Evolutionary conservation across 2,329 filamentous ascomycete species (phyloP), one percentile per base, ranked within the genome.

Genomic region (Lasiodiplodia gonubiensis): DNA sequence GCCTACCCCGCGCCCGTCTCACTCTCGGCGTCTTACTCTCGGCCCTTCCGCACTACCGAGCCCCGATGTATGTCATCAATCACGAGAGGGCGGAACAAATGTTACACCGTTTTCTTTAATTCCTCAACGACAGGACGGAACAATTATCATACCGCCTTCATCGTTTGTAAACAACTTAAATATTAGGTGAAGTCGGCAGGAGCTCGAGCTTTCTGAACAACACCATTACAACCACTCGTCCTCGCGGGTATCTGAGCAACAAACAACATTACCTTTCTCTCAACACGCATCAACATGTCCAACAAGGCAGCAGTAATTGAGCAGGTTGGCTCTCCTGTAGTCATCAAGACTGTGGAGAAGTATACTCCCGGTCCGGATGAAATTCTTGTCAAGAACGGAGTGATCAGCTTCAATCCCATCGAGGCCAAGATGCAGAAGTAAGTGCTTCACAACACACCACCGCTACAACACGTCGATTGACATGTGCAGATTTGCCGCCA

Each of bases 351-450:
- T 6, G 51, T 54, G 51, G 51, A 54, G 35, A 54, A 35, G 18
- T 54, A 54, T 21, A 23, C n/a, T 10, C 70, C 70, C 4, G 64
- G 61, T 21, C 54, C 64, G 14, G 59, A 67, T 27, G 69, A 71
- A 49, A 49, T 71, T 4, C 68, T 77, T 16, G 69, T 77, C 59
- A 74, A 76, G 63, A 71, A 72, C 52, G 68, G 68, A 25, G 70
- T 71, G 37, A 72, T 77, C 16, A 72, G 70, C 8, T 71, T 77
- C 12, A 73, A 75, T 35, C 75, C 75, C 2, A 66, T 76, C 57
- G 74, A 80, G 46, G 72, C 71, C 14, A 76, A 76, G 14, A 60
- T 74, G n/a, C 68, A 75, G 35, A 76, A 73, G 57, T 76, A 75
- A 57, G 54, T 52, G 14, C 16, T 14, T n/a, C 2, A 10, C 23